Percentiles rank a stretch among this genome's conserved stretches.
Evolutionary conservation across 2,329 filamentous ascomycete genomes (phyloP).

Genomic region (Colletotrichum chrysophilum): DNA sequence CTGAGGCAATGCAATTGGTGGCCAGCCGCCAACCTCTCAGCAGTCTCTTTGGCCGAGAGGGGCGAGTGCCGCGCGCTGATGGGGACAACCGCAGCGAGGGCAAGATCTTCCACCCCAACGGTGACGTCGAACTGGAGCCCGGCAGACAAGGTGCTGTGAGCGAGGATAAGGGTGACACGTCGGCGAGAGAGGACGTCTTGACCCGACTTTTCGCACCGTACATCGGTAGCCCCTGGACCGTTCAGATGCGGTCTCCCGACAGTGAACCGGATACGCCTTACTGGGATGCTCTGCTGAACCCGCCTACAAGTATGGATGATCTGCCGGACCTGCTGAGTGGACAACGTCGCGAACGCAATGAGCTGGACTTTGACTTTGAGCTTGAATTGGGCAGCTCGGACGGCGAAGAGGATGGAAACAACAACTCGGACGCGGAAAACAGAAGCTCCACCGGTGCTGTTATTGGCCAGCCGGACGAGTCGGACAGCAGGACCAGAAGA

Average conservation of each 20-base stretch:
- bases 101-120: conserved; percentile 67
- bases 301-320: conserved; percentile 48
- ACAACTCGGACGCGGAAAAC: conserved; percentile 31
- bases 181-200: conserved; percentile 66
- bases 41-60: conserved; percentile 75
- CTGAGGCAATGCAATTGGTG: conserved; percentile 78
- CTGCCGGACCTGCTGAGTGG: conserved; percentile 43
- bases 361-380: conserved; percentile 20
- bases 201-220: conserved; percentile 52
- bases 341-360: conserved; percentile 22
- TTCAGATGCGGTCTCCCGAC: conserved; percentile 30
- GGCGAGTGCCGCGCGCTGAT: conserved; percentile 69
- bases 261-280: conserved; percentile 43
- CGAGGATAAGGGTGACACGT: conserved; percentile 64
- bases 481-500: not conserved
- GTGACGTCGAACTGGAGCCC: conserved; percentile 68
- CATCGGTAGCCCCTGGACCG: conserved; percentile 25
- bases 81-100: conserved; percentile 67
- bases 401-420: conserved; percentile 27
- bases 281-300: conserved; percentile 49
- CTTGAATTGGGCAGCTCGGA: conserved; percentile 22
- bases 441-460: conserved; percentile 1
- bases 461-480: not conserved
- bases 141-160: conserved; percentile 62
- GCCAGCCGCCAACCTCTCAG: conserved; percentile 78